phyloP scores from a whole-genome alignment of 305 asterid genomes.

The Fraxinus latifolia region DNA sequence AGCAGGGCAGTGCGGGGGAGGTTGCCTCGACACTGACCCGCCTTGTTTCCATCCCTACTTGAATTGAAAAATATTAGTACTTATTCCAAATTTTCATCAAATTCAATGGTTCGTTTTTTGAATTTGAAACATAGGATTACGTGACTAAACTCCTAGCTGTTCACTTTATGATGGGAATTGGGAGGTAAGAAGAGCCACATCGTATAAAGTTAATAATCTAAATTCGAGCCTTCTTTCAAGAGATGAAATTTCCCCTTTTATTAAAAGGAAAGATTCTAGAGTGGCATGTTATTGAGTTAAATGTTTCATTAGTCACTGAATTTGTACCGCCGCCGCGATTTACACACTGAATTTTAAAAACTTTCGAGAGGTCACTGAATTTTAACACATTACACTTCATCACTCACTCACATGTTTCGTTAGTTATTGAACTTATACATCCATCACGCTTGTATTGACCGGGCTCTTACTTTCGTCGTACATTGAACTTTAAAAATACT shows the following conservation, averaged over 20 bases:
- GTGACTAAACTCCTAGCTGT: not conserved
- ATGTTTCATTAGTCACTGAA: no score
- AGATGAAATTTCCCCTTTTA: not conserved
- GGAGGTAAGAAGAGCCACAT: not conserved
- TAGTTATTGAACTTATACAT: no score
- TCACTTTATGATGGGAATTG: not conserved
- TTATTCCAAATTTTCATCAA: no score
- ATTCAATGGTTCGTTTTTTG: no score
- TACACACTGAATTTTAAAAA: no score
- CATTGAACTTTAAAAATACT: not conserved
- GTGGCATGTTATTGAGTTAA: not conserved
- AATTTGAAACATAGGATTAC: no score
- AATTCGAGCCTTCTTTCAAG: not conserved
- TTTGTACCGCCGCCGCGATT: not conserved
- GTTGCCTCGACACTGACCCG: not conserved
- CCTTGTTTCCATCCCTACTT: no score
- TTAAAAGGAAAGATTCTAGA: not conserved
- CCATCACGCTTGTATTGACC: no score
- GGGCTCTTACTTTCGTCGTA: not conserved
- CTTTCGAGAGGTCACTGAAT: not conserved
- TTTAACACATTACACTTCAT: no score
- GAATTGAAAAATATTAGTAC: no score
- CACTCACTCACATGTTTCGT: not conserved
- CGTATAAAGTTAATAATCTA: no score
- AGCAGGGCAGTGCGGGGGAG: no score